Conservation (phyloP, 768 basidiomycete species). For the Auriculariales sp. region DNA sequence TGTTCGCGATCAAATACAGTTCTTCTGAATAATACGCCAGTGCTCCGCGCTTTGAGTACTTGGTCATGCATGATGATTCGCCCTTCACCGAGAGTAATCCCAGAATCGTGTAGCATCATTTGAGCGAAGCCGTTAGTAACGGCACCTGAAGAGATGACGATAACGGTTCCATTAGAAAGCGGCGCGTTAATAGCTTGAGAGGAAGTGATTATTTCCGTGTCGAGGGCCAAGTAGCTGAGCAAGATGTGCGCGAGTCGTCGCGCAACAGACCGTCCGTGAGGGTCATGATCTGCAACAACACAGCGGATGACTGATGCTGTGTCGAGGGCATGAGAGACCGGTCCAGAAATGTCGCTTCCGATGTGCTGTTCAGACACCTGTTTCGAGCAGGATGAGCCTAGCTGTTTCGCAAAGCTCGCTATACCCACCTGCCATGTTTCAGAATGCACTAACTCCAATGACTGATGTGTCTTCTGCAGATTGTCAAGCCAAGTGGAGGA, state of each 20-base stretch:
- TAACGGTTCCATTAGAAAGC: conserved; percentile 33
- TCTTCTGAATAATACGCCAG: conserved; percentile 42
- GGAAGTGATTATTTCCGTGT: conserved; percentile 41
- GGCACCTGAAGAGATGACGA: conserved; percentile 37
- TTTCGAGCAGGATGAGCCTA: background rate
- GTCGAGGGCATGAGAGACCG: conserved; percentile 53
- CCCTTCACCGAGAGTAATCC: conserved; percentile 7
- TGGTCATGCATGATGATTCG: conserved; percentile 9
- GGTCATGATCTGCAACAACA: conserved; percentile 29
- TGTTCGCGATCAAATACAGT: conserved; percentile 48
- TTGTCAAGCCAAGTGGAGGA: conserved; percentile 4
- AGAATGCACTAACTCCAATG: no score
- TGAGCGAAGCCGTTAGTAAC: conserved; percentile 20
- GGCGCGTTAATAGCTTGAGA: conserved; percentile 18
- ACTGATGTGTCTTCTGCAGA: no score
- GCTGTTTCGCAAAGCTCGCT: background rate
- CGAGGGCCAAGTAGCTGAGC: conserved; percentile 52
- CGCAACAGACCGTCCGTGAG: conserved; percentile 37
- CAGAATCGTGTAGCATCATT: conserved; percentile 16
- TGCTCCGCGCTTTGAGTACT: conserved; percentile 11
- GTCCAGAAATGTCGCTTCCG: conserved; percentile 22
- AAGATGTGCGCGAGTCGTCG: conserved; percentile 55
- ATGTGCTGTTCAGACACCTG: background rate
- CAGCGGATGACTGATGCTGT: conserved; percentile 39
- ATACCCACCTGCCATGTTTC: background rate